Evolutionary conservation across 116 monocot genomes (phyloP).

Genomic region (Zostera marina): DNA sequence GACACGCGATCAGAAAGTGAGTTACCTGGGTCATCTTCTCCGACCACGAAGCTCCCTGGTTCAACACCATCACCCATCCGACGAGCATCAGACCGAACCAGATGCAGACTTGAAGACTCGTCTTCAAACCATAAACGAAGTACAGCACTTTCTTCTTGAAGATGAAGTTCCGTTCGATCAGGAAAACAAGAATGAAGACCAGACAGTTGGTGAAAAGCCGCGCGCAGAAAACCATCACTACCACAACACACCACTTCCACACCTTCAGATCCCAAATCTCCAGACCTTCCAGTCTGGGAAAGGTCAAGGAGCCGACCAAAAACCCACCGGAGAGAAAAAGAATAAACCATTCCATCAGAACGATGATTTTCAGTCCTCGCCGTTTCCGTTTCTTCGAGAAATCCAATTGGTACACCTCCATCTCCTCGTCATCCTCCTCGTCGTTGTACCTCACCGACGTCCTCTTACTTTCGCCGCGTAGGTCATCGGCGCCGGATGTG

Average conservation of each 20-base stretch:
- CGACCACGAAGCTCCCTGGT: constrained; percentile 37
- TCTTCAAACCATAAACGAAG: constrained; percentile 71
- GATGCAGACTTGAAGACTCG: constrained; percentile 60
- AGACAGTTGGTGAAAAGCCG: constrained; percentile 71
- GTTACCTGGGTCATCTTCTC: constrained; percentile 41
- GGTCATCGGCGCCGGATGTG: too few species aligned
- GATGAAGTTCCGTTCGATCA: constrained; percentile 60
- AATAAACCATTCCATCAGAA: constrained; percentile 40
- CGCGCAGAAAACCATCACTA: constrained; percentile 66
- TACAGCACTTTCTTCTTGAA: constrained; percentile 68
- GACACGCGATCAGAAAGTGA: constrained; percentile 39
- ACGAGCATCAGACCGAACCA: constrained; percentile 68
- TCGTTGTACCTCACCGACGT: constrained; percentile 8
- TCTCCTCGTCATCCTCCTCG: constrained; percentile 14
- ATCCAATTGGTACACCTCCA: constrained; percentile 6
- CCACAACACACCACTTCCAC: constrained; percentile 81
- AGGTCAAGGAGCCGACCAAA: constrained; percentile 35
- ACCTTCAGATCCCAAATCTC: constrained; percentile 37
- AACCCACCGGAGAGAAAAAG: constrained; percentile 29
- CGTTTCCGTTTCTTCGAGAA: neutral
- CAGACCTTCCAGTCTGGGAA: constrained; percentile 19
- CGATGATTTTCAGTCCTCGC: constrained; percentile 2
- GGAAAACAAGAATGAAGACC: constrained; percentile 46
- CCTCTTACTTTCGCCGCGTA: constrained; percentile 14
- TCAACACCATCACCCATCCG: constrained; percentile 49